Base-by-base conservation (phyloP, 2,329 filamentous ascomycete species). In the Colletotrichum somersetense region DNA sequence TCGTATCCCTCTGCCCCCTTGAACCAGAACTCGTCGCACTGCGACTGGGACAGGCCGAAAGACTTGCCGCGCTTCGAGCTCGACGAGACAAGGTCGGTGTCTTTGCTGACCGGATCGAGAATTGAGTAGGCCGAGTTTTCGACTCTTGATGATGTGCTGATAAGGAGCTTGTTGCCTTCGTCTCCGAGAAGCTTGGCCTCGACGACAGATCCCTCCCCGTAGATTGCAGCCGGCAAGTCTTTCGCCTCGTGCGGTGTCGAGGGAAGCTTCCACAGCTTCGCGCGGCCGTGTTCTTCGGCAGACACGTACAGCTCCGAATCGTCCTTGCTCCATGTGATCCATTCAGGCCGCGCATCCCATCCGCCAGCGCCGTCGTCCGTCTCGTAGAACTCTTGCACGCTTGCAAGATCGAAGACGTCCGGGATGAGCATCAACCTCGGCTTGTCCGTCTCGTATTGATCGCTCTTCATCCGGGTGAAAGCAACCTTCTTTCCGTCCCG, bases 371-470 rank as follows among this genome's bases (percentile, higher is more conserved):
- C 89, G 75, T 93, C 89, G 4, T 86, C 80, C 0, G 89, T 89
- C 71, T 87, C 82, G 76, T 89, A 92, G 72, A 91, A 91, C 76
- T 91, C 89, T 73, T 89, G 85, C 16, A 91, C 87, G 71, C 88
- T 87, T 71, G 83, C 83, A 12, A 90, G 81, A 72, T 91, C 86
- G 18, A 79, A 80, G 61, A 93, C 83, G 75, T 93, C 87, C 1
- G 89, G 87, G 8, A 93, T 80, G 3, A 94, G 82, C 73, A 95
- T 82, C 5, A 94, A 83, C 56, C 91, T 88, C 56, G 91, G 88
- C 80, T 92, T 92, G 83, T 97, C 94, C 20, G 92, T 89, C 81
- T 98, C 95, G 79, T 97, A 97, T 71, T 92, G 90, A 63, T 89
- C 86, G 67, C 88, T 88, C 74, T 89, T 88, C 95, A 97, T 97